phyloP scores from a whole-genome alignment of 371 early-diverging fungal species.

The Haplosporangium sp. region DNA sequence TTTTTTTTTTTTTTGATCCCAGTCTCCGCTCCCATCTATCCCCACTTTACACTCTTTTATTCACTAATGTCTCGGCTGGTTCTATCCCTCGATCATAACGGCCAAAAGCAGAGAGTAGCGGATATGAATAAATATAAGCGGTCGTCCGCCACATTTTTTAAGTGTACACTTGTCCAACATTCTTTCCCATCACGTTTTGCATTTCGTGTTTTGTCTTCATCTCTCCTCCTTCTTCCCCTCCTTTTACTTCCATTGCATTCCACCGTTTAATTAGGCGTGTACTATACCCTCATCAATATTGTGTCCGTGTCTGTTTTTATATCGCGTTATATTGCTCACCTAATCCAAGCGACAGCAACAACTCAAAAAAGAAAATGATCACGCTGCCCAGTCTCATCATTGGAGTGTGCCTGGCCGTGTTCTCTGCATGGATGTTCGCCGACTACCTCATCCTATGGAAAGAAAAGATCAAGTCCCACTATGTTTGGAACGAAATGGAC shows the following conservation, averaged over 20 bases:
- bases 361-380: slow-evolving; percentile 9
- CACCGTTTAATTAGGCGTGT: background rate
- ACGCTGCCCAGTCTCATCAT: slow-evolving; percentile 22
- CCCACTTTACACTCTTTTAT: no score
- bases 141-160: no score
- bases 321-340: background rate
- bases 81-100: no score
- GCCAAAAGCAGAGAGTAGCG: no score
- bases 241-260: background rate
- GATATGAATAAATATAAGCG: no score
- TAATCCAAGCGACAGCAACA: background rate
- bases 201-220: background rate
- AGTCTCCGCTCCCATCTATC: no score
- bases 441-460: slow-evolving; percentile 38
- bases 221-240: background rate
- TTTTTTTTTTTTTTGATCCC: no score
- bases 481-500: slow-evolving; percentile 29
- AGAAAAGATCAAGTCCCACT: slow-evolving; percentile 17
- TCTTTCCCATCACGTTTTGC: background rate
- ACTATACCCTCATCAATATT: no score
- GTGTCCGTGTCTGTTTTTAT: no score
- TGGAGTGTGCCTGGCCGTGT: slow-evolving; percentile 19
- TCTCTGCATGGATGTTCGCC: slow-evolving; percentile 25
- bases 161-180: no score
- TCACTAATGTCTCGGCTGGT: no score